phyloP scores from a whole-genome alignment of 306 rosid species.

The Vigna radiata region DNA sequence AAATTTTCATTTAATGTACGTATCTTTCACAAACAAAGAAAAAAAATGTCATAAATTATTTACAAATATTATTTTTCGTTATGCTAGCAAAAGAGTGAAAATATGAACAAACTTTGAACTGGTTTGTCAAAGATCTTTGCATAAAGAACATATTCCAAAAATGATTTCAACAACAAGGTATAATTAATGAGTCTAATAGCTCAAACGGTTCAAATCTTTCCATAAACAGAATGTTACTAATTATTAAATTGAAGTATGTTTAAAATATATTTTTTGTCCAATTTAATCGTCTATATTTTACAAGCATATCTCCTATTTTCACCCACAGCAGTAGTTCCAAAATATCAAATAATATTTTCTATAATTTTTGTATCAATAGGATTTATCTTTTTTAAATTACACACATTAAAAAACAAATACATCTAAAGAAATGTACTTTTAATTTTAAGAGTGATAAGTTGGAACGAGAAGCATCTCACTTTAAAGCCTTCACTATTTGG shows the following conservation, averaged over 20 bases:
- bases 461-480: too few relatives aligned
- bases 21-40: background rate
- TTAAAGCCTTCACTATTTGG: too few relatives aligned
- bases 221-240: background rate
- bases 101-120: background rate
- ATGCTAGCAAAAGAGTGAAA: background rate
- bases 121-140: constrained; percentile 4
- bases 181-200: background rate
- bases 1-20: background rate
- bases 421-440: too few relatives aligned
- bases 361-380: too few relatives aligned
- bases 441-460: too few relatives aligned
- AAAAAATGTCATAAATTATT: background rate
- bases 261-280: background rate
- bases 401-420: too few relatives aligned
- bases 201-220: constrained; percentile 31
- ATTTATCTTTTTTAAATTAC: too few relatives aligned
- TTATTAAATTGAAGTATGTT: background rate
- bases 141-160: constrained; percentile 8
- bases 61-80: background rate
- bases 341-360: too few relatives aligned
- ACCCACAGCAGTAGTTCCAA: too few relatives aligned
- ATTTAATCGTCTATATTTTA: background rate
- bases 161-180: background rate
- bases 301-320: background rate